Evolutionary conservation across 345 rosid genomes (phyloP).

Genomic region (Brassica incana): DNA sequence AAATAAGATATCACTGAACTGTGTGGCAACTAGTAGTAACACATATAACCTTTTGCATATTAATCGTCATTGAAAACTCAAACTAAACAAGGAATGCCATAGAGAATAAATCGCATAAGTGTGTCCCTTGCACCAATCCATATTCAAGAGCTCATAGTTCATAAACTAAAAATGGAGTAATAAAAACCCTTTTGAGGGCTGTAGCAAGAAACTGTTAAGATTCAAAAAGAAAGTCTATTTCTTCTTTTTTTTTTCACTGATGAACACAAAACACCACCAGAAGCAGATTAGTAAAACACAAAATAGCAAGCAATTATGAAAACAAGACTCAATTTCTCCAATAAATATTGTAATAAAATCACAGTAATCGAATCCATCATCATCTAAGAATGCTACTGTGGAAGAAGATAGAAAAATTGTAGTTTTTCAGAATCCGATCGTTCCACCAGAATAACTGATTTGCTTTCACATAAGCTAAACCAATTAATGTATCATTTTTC

Average conservation of each 20-base stretch:
- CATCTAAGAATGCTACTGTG: too few relatives aligned
- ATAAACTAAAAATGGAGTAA: too few relatives aligned
- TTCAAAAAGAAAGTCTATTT: too few relatives aligned
- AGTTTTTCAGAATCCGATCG: not conserved
- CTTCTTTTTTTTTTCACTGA: too few relatives aligned
- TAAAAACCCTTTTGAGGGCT: too few relatives aligned
- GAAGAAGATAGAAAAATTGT: too few relatives aligned
- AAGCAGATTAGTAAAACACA: too few relatives aligned
- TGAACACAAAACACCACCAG: too few relatives aligned
- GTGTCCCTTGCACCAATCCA: not conserved
- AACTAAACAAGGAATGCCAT: slow-evolving; percentile 2
- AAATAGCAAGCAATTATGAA: too few relatives aligned
- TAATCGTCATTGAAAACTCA: not conserved
- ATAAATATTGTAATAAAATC: not conserved
- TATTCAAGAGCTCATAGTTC: not conserved
- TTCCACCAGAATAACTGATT: not conserved
- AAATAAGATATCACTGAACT: not conserved
- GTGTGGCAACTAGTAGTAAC: not conserved
- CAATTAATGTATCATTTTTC: not conserved
- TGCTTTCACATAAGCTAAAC: not conserved
- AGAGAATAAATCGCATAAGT: slow-evolving; percentile 6
- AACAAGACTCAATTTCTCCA: not conserved
- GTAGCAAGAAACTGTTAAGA: too few relatives aligned
- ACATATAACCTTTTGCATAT: not conserved
- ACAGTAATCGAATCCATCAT: not conserved